These are phyloP conservation scores for Climacium dendroides DNA, from an alignment of 225 moss, liverwort and hornwort species.

Conservation along the genomic window DNA sequence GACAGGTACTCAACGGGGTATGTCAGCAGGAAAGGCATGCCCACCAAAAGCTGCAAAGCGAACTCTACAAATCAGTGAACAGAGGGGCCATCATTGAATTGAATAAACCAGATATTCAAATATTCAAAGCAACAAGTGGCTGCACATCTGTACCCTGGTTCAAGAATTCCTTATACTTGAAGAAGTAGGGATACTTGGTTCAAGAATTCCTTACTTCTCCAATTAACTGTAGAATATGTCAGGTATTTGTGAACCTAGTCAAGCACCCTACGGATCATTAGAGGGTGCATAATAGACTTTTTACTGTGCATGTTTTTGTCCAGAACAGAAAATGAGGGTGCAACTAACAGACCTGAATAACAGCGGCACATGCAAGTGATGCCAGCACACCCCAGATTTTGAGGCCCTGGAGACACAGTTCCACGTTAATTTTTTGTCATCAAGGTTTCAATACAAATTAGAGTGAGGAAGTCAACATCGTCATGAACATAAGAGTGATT, in stretches of 20 bases:
- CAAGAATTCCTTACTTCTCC: not conserved
- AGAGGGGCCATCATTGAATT: not conserved
- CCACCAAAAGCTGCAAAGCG: conserved; percentile 58
- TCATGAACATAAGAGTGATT: not conserved
- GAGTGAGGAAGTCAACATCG: not conserved
- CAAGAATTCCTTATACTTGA: not conserved
- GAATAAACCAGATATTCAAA: not conserved
- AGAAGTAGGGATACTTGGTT: too few relatives aligned
- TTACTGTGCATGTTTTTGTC: not conserved
- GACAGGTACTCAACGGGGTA: conserved; percentile 75
- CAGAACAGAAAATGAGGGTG: not conserved
- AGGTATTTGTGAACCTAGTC: not conserved
- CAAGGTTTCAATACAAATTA: not conserved
- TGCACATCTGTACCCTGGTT: not conserved
- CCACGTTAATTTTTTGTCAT: not conserved
- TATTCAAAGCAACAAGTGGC: not conserved
- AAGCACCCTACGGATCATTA: not conserved
- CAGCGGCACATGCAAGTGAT: conserved; percentile 74
- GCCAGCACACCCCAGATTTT: conserved; percentile 58
- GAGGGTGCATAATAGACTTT: not conserved
- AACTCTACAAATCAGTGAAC: not conserved
- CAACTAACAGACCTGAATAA: conserved; percentile 56
- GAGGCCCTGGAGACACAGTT: conserved; percentile 42
- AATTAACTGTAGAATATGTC: not conserved
- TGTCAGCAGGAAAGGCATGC: conserved; percentile 71